Conservation (phyloP, 345 rosid species). For the Heritiera fomes region DNA sequence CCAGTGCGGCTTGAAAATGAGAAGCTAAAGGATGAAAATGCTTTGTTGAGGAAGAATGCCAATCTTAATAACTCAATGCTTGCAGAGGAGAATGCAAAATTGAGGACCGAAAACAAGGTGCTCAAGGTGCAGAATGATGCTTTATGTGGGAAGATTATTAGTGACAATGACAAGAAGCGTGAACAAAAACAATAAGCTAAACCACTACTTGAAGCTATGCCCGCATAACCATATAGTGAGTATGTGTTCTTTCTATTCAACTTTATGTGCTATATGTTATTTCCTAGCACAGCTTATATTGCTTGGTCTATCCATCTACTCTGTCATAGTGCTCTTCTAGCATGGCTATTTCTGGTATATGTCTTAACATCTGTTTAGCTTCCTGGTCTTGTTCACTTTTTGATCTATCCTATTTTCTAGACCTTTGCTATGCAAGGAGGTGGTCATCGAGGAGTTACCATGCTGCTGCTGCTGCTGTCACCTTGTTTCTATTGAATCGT, state of each 20-base stretch:
- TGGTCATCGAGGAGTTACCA: too few relatives aligned
- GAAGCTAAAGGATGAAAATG: conserved; percentile 7
- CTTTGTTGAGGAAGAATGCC: background rate
- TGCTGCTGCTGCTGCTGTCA: background rate
- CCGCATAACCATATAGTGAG: too few relatives aligned
- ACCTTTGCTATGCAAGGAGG: background rate
- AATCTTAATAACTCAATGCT: background rate
- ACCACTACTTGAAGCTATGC: too few relatives aligned
- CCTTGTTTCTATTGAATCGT: background rate
- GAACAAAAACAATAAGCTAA: background rate
- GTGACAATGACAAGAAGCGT: background rate
- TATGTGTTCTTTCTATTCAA: background rate
- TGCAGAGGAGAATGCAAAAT: background rate
- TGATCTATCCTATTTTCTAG: background rate
- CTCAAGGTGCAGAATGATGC: conserved; percentile 15
- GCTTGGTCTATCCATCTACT: background rate
- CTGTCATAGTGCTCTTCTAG: background rate
- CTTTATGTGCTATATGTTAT: background rate
- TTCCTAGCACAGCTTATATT: background rate
- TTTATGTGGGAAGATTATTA: conserved; percentile 10
- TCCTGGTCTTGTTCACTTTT: background rate
- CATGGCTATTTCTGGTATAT: background rate
- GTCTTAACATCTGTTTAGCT: background rate
- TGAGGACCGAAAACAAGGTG: background rate
- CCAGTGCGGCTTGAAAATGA: conserved; percentile 6